phyloP scores from a whole-genome alignment of 164 flowering plant genomes.

The Cinnamomum chago region DNA sequence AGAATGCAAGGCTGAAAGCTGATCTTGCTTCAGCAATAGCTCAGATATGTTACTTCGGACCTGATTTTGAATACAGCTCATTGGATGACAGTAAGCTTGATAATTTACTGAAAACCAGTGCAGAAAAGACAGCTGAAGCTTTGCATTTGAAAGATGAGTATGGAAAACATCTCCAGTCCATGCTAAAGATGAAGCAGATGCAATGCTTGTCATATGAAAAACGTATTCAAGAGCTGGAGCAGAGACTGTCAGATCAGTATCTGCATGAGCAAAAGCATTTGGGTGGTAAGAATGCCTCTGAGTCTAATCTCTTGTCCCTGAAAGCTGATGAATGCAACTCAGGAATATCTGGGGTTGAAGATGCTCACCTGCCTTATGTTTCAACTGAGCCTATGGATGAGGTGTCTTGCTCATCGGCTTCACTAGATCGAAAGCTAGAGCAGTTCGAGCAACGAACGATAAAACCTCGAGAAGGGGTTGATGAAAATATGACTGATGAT shows the following conservation, averaged over 20 bases:
- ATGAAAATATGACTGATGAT: conserved; percentile 93
- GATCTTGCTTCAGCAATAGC: conserved; percentile 95
- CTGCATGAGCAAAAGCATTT: conserved; percentile 45
- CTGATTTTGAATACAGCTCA: conserved; percentile 54
- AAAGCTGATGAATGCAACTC: conserved; percentile 61
- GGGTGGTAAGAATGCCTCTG: conserved; percentile 34
- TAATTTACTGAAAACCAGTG: conserved; percentile 51
- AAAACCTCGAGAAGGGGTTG: conserved; percentile 62
- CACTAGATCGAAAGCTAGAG: conserved; percentile 34
- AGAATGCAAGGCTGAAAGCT: conserved; percentile 92
- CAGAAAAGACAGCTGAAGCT: conserved; percentile 91
- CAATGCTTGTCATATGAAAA: conserved; percentile 85
- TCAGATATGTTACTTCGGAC: conserved; percentile 50
- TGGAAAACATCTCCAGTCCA: conserved; percentile 69
- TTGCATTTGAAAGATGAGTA: conserved; percentile 86
- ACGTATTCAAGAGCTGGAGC: conserved; percentile 89
- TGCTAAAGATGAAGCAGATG: conserved; percentile 65
- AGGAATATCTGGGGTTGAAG: conserved; percentile 53
- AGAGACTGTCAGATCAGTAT: conserved; percentile 74
- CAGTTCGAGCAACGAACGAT: neutral
- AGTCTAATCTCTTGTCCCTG: conserved; percentile 26
- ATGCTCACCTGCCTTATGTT: conserved; percentile 31
- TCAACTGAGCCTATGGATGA: conserved; percentile 82
- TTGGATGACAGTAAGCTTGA: conserved; percentile 70
- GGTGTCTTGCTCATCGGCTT: conserved; percentile 64